Conservation (phyloP, 371 early-diverging fungal genomes). For the Batkoa obscura region DNA sequence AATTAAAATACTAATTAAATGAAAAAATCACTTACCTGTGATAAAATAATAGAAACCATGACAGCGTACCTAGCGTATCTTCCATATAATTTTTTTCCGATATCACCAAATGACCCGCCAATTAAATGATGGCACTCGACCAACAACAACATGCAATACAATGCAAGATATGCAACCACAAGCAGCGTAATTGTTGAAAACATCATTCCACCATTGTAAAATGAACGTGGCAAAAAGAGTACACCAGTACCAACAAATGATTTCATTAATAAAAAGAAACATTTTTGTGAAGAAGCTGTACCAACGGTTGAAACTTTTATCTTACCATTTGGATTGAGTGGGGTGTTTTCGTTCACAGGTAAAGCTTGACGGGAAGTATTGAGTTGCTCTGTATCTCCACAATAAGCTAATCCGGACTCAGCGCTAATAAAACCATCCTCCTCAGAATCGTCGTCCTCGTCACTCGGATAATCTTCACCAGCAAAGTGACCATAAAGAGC, state of each 20-base stretch:
- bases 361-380: background rate
- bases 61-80: conserved; percentile 43
- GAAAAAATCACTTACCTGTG: conserved; percentile 29
- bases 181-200: conserved; percentile 32
- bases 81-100: conserved; percentile 59
- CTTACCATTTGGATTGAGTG: conserved; percentile 17
- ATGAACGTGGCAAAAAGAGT: conserved; percentile 59
- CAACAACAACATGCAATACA: conserved; percentile 36
- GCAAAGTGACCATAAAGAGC: conserved; percentile 88
- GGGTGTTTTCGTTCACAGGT: background rate
- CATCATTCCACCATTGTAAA: conserved; percentile 44
- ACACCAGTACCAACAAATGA: conserved; percentile 80
- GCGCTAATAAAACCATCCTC: conserved; percentile 8
- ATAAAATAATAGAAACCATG: conserved; percentile 55
- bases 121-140: conserved; percentile 33
- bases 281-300: conserved; percentile 54
- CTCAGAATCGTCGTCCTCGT: conserved; percentile 51
- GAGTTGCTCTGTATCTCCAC: conserved; percentile 7
- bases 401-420: conserved; percentile 10
- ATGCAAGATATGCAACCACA: conserved; percentile 28
- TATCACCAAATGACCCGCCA: conserved; percentile 43
- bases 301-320: conserved; percentile 25
- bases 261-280: conserved; percentile 64
- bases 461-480: conserved; percentile 75
- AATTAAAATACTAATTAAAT: background rate